Conservation (phyloP, 2,329 filamentous ascomycete species). For the Calonectria ilicicola region DNA sequence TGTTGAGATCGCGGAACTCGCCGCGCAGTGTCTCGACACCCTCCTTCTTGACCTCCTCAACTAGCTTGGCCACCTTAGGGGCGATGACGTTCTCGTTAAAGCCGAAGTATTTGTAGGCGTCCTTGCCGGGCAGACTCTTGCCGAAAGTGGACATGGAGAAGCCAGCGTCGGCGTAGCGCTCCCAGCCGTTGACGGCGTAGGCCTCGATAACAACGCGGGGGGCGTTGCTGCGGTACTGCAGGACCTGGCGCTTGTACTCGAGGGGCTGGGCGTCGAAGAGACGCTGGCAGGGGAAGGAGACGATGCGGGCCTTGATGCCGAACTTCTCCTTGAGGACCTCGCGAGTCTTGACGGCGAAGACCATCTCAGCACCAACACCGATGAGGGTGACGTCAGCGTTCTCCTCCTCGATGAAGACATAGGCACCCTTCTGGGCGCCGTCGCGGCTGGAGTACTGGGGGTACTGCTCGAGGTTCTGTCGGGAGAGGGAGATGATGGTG, state of each 20-base stretch:
- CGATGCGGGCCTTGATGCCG: constrained; percentile 52
- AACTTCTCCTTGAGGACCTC: constrained; percentile 53
- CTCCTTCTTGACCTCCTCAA: constrained; percentile 44
- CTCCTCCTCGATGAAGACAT: constrained; percentile 57
- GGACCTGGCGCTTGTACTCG: constrained; percentile 58
- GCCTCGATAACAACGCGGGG: constrained; percentile 71
- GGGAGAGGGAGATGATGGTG: constrained; percentile 61
- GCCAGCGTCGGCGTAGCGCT: constrained; percentile 69
- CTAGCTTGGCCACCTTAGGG: constrained; percentile 48
- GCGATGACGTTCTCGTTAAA: constrained; percentile 61
- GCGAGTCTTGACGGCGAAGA: constrained; percentile 48
- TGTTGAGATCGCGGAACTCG: constrained; percentile 48
- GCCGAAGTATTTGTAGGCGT: constrained; percentile 67
- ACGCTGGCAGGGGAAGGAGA: constrained; percentile 59
- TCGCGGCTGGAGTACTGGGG: constrained; percentile 53
- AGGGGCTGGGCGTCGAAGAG: constrained; percentile 56
- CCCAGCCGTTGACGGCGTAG: constrained; percentile 69
- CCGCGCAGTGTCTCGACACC: constrained; percentile 46
- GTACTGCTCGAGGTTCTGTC: constrained; percentile 57
- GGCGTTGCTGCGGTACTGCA: constrained; percentile 56
- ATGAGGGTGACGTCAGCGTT: constrained; percentile 59
- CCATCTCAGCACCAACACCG: constrained; percentile 52
- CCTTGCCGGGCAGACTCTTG: constrained; percentile 65
- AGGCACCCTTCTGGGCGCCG: constrained; percentile 57
- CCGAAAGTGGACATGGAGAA: constrained; percentile 66